Base-by-base conservation (phyloP, 768 basidiomycete genomes). In the Phylloporus arenicola region DNA sequence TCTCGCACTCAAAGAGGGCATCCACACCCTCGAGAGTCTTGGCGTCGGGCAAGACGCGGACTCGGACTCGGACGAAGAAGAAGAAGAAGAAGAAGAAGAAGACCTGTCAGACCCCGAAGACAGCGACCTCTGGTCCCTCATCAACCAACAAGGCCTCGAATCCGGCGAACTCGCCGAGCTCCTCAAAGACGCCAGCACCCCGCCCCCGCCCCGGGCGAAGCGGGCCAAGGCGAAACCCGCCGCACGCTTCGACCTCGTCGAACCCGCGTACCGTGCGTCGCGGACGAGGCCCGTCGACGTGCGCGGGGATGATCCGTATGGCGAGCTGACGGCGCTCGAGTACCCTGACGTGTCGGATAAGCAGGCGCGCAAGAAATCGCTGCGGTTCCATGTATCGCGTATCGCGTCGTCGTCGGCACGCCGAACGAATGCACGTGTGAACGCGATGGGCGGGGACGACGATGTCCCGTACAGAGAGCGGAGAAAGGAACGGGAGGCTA, bases 331-430 rank as follows among this genome's bases (percentile, higher is more conserved):
- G 1, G 65, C 77, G 14, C 76, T 98, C 16, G 76, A 79, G 50
- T 70, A 77, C 30, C 80, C 81, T 10, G 95, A 97, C 57, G 79
- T 84, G 19, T 78, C 76, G 6, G 95, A 97, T 72, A 96, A 96
- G 66, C 79, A 74, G 17, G 83, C 87, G 4, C 82, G 86, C 49
- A 86, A 82, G 57, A 87, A 86, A 57, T 81, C 88, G 7, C 78
- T 98, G 29, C 84, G 88, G 31, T 99, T 98, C 82, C 90, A 98
- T 69, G 92, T 92, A 5, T 80, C 89, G 47, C 88, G 86, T 64
- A 94, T 99, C 60, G 90, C 90, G 63, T 83, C 84, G 50, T 80
- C 90, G 6, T 79, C 82, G 47, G 82, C 85, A 11, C 76, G 88
- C 52, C 78, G 94, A 47, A 80, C 82, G 49, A 81, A 80, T 25